Evolutionary conservation across 2,329 filamentous ascomycete species (phyloP).

Genomic region (Drechslera avenae): DNA sequence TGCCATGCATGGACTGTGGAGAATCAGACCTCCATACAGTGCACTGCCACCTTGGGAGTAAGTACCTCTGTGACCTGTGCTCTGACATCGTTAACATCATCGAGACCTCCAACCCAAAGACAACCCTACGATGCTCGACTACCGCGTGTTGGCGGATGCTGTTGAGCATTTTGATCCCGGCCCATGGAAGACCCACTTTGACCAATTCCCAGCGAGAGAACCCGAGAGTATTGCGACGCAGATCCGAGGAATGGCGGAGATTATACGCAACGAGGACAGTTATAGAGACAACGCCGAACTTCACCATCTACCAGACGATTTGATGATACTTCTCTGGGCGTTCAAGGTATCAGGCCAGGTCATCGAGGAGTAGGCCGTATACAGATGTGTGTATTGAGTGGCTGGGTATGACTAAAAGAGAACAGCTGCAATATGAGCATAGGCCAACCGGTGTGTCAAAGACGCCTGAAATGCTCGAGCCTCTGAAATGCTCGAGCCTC

Average conservation of each 20-base stretch:
- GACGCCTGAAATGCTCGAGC: no score
- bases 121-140: conserved; percentile 18
- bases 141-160: conserved; percentile 17
- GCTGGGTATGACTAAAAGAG: no score
- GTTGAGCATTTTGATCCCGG: conserved; percentile 32
- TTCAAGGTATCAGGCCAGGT: conserved; percentile 16
- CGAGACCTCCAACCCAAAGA: conserved; percentile 15
- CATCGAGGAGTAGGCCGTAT: conserved; percentile 1
- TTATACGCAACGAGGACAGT: conserved; percentile 26
- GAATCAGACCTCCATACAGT: conserved; percentile 11
- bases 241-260: conserved; percentile 20
- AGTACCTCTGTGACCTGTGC: background rate
- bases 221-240: conserved; percentile 10
- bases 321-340: conserved; percentile 26
- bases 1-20: conserved; percentile 38
- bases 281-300: conserved; percentile 22
- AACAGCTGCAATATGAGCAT: no score
- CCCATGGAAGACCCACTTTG: conserved; percentile 29
- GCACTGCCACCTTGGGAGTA: conserved; percentile 32
- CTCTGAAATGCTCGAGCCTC: no score
- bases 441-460: no score
- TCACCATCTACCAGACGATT: conserved; percentile 18
- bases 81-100: background rate
- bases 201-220: conserved; percentile 4
- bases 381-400: no score